A percentile compares a stretch with the other conserved stretches of the same genome.
These are phyloP conservation scores for Neonectria ditissima DNA, from an alignment of 2,329 filamentous ascomycete genomes.

Conservation along the genomic window DNA sequence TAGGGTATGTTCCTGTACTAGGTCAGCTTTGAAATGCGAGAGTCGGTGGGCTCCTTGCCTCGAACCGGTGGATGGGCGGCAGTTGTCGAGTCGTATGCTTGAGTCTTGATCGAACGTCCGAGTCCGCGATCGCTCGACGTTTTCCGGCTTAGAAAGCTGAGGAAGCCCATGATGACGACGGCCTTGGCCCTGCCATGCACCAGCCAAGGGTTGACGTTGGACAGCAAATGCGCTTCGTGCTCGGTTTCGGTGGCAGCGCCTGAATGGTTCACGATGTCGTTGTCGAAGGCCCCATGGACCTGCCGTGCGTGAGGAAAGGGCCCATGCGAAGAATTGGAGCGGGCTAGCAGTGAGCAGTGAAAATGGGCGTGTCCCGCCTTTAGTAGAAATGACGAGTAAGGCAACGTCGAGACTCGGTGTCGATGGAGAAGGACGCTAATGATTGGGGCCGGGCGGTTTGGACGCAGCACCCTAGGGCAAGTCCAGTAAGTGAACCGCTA, in stretches of 20 bases:
- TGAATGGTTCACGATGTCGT: constrained; percentile 17
- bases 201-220: constrained; percentile 6
- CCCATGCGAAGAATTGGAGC: constrained; percentile 18
- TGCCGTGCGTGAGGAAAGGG: constrained; percentile 34
- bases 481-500: constrained; percentile 5
- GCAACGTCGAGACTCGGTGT: constrained; percentile 21
- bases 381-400: constrained; percentile 26
- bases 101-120: constrained; percentile 32
- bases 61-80: constrained; percentile 41
- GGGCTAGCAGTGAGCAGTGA: constrained; percentile 16
- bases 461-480: constrained; percentile 6
- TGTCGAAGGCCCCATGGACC: constrained; percentile 33
- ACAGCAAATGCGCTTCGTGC: background rate
- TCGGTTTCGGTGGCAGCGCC: background rate
- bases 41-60: constrained; percentile 29
- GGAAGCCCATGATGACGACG: constrained; percentile 43
- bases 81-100: constrained; percentile 43
- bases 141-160: constrained; percentile 42
- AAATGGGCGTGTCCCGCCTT: constrained; percentile 31
- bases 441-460: constrained; percentile 3
- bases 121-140: constrained; percentile 22
- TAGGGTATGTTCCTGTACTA: constrained; percentile 41
- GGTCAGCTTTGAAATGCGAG: constrained; percentile 5
- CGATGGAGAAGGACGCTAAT: constrained; percentile 24
- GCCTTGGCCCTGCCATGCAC: constrained; percentile 36